Base-by-base conservation (phyloP, 208 protist genomes). In the Leishmania guyanensis region DNA sequence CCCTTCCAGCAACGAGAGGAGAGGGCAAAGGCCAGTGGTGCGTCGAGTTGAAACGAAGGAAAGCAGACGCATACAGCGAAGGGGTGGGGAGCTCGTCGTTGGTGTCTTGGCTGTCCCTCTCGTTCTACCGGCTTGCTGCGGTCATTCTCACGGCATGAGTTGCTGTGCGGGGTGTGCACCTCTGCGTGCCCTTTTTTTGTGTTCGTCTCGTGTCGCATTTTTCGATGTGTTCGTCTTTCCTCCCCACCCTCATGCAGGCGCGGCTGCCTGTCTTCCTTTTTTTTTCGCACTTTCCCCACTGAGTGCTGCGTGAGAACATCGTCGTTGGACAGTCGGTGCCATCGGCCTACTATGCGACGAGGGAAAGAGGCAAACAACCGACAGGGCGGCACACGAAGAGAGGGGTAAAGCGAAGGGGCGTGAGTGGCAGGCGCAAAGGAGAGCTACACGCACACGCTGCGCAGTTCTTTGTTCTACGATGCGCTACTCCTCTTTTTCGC, bases 1-100 rank as follows among this genome's bases (percentile, higher is more conserved):
- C 50, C 54, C 33, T 51, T 74, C 2, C 73, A 56, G n/a, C 73
- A 76, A 26, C 46, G 80, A 6, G 76, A 70, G 54, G 70, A 78
- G 46, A 3, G 33, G 36, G 81, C 22, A 29, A 20, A 12, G 43
- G 1, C 3, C 68, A 26, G 43, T 22, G 68, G 4, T 53, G 68
- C 22, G 10, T 72, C n/a, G 43, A 48, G 39, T 51, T n/a, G 68
- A 72, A 70, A 36, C 3, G 43, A 46, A 26, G 65, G 65, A 3
- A 4, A 26, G 36, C 36, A 39, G 36, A 39, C 36, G 36, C 36
- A 46, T 2, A 8, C 39, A 5, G 26, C 16, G 8, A n/a, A 14
- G 39, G 50, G 36, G 29, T 16, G 20, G 62, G 10, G 12, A 0
- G 10, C 29, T 39, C 29, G 29, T 36, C 65, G 65, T 50, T 50